Percentiles rank a stretch among this genome's conserved stretches.
These are phyloP conservation scores for Fraxinus ornus DNA, from an alignment of 305 asterid genomes.

Conservation along the genomic window DNA sequence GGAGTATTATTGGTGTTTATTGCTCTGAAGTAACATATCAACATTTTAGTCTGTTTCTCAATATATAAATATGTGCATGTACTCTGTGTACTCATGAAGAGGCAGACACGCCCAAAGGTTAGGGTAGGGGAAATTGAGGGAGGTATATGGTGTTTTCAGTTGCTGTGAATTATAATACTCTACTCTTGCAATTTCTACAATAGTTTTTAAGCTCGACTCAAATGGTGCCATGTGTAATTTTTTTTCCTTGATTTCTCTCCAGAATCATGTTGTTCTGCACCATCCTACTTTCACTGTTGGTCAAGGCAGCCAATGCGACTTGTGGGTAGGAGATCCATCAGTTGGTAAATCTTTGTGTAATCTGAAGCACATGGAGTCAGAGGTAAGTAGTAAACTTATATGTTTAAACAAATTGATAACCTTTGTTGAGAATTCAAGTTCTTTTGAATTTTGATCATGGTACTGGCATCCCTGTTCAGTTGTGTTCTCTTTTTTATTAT, in stretches of 20 bases:
- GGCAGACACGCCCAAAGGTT: not conserved
- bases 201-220: constrained; percentile 1
- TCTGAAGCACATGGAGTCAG: constrained; percentile 65
- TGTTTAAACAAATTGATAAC: constrained; percentile 6
- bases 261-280: constrained; percentile 71
- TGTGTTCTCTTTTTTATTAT: constrained; percentile 15
- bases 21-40: not conserved
- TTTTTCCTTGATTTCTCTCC: constrained; percentile 17
- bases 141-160: not conserved
- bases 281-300: constrained; percentile 68
- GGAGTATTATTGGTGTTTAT: not conserved
- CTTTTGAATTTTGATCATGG: not conserved
- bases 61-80: not conserved
- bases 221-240: not conserved
- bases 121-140: not conserved
- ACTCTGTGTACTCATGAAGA: not conserved
- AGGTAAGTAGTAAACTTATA: constrained; percentile 44
- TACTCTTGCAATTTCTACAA: not conserved
- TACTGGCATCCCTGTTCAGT: constrained; percentile 18
- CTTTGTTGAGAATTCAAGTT: constrained; percentile 22
- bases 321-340: constrained; percentile 67
- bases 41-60: not conserved
- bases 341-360: constrained; percentile 71
- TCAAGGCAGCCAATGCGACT: constrained; percentile 75
- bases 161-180: not conserved